Percentiles rank a stretch among this genome's conserved stretches.
These are phyloP conservation scores for Cyclostephanos tholiformis DNA, from an alignment of 108 stramenopile species.

Conservation along the genomic window DNA sequence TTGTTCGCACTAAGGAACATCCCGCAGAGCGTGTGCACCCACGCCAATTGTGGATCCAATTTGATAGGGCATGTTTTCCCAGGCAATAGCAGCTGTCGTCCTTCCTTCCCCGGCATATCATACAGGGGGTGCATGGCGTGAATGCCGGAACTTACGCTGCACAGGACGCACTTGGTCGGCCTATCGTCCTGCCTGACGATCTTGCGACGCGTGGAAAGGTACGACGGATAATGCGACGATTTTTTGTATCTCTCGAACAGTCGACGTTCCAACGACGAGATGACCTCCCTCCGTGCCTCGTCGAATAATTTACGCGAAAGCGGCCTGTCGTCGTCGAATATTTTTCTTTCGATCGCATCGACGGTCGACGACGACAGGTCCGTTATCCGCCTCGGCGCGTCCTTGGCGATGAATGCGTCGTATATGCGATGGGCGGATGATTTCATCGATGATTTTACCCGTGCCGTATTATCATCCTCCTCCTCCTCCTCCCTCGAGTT, in stretches of 20 bases:
- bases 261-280: neutral
- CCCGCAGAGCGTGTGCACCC: conserved; percentile 45
- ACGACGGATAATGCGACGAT: neutral
- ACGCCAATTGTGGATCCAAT: conserved; percentile 15
- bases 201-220: neutral
- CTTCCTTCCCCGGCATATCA: conserved; percentile 25
- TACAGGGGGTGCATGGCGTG: conserved; percentile 51
- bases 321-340: neutral
- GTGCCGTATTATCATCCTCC: no score
- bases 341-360: neutral
- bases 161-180: conserved; percentile 27
- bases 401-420: neutral
- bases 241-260: neutral
- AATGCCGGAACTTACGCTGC: conserved; percentile 11
- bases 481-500: neutral
- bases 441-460: neutral
- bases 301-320: neutral
- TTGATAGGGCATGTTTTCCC: neutral
- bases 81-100: conserved; percentile 20
- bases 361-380: neutral
- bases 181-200: conserved; percentile 13
- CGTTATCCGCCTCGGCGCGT: neutral
- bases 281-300: neutral
- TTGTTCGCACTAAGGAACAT: neutral
- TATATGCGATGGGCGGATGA: neutral